Evolutionary conservation across 129 eudicot species (phyloP).

Genomic region (Centella asiatica): DNA sequence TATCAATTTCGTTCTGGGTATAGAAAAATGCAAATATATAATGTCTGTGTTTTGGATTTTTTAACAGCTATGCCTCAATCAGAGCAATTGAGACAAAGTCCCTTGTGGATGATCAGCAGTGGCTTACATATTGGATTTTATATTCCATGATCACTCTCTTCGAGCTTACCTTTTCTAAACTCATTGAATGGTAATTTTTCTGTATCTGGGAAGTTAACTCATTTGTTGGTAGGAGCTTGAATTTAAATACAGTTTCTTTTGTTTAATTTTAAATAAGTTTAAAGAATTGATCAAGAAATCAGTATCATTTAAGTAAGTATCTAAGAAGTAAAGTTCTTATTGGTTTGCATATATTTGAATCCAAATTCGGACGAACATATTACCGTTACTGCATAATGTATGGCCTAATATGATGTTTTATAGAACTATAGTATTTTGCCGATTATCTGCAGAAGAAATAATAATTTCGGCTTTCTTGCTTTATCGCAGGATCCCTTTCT

Average conservation of each 20-base stretch:
- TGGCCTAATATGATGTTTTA: not conserved
- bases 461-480: not conserved
- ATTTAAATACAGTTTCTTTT: too few species aligned
- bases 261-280: too few species aligned
- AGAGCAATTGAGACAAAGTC: constrained; percentile 89
- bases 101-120: constrained; percentile 69
- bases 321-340: too few species aligned
- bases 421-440: not conserved
- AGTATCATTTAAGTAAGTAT: too few species aligned
- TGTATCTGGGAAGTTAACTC: not conserved
- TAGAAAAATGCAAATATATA: too few species aligned
- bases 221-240: not conserved
- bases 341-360: too few species aligned
- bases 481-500: constrained; percentile 66
- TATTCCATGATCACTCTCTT: constrained; percentile 89
- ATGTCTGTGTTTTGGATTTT: not conserved
- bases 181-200: constrained; percentile 62
- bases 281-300: too few species aligned
- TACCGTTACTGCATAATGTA: not conserved
- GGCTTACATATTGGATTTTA: constrained; percentile 99
- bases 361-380: too few species aligned
- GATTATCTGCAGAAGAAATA: not conserved
- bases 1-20: too few species aligned
- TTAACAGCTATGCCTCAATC: constrained; percentile 72
- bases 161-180: constrained; percentile 73